Conservation (phyloP, 2,329 filamentous ascomycete species). For the Trichoderma atroviride region DNA sequence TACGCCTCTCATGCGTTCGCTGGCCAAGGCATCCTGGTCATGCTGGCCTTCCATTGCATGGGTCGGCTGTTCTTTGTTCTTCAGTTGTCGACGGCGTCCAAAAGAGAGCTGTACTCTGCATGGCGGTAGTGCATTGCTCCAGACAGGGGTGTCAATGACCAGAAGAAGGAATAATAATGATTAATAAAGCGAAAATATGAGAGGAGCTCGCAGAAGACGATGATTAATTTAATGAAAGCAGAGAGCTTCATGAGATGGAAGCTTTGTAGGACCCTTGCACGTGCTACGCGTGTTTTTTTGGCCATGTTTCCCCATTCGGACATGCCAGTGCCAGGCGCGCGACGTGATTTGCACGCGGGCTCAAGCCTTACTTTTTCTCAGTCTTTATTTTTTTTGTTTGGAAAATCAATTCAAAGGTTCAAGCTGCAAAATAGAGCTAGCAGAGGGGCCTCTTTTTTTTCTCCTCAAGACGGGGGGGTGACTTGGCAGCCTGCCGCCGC, state of each 20-base stretch:
- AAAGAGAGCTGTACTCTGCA: conserved; percentile 5
- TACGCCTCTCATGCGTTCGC: conserved; percentile 24
- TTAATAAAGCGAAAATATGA: not conserved
- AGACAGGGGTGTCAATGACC: not conserved
- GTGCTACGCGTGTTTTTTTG: conserved; percentile 39
- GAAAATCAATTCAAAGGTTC: not conserved
- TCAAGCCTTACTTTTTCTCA: not conserved
- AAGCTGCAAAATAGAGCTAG: not conserved
- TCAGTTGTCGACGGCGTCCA: not conserved
- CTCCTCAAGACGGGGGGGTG: not conserved
- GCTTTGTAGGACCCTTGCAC: conserved; percentile 26
- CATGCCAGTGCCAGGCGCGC: conserved; percentile 34
- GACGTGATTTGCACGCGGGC: conserved; percentile 37
- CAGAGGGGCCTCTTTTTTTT: not conserved
- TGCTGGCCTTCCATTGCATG: conserved; percentile 1
- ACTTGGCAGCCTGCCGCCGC: not conserved
- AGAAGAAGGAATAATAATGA: not conserved
- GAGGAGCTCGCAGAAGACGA: conserved; percentile 7
- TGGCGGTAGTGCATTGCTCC: not conserved
- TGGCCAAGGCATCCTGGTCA: conserved; percentile 21
- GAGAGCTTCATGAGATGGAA: not conserved
- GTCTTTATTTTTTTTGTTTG: not conserved
- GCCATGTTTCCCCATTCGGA: conserved; percentile 42
- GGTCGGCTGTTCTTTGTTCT: not conserved
- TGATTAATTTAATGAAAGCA: not conserved